Base-by-base conservation (phyloP, 495 filamentous ascomycete genomes). In the Penicillium coprophilum region DNA sequence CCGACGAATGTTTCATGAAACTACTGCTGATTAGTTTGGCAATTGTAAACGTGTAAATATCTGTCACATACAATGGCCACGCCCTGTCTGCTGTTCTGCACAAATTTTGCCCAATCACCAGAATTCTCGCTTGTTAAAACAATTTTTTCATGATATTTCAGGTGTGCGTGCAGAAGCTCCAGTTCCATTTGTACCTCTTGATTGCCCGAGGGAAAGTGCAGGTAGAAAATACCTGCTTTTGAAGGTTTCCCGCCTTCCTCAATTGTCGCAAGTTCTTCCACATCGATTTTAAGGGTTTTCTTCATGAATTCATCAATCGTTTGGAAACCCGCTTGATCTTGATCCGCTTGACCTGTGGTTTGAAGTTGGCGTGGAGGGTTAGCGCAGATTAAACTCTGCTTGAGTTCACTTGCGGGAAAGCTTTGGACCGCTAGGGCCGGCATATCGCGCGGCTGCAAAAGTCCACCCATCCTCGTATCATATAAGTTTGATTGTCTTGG, bases 81-180 rank as follows among this genome's bases (percentile, higher is more conserved):
- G 6, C 75, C 76, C 8, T 46, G 46, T n/a, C 60, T 64, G 41
- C 59, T 58, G 3, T 68, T 68, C 11, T 66, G 62, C 15, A 63
- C 39, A 47, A 80, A 80, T 40, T 65, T 71, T 23, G 67, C 66
- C 77, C 76, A 78, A 38, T 74, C 72, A 13, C 63, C 69, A 27
- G 58, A 34, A 20, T 59, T 63, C 1, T 54, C 56, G 41, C 58
- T 71, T 11, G 75, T 71, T 31, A 66, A 73, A 9, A 75, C 40
- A 1, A 46, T 66, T 19, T 72, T 60, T 0, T 56, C 63, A 15
- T 68, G 58, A 21, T 68, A 58, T 0, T 50, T 47, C n/a, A 74
- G 64, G n/a, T 77, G 65, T 13, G 58, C 68, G 2, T 65, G 41
- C 30, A 70, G 52, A 4, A 75, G 20, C 0, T 69, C 28, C 31